These are phyloP conservation scores for Cutaneotrichosporon daszewskae DNA, from an alignment of 1,284 basidiomycete genomes.

Conservation along the genomic window DNA sequence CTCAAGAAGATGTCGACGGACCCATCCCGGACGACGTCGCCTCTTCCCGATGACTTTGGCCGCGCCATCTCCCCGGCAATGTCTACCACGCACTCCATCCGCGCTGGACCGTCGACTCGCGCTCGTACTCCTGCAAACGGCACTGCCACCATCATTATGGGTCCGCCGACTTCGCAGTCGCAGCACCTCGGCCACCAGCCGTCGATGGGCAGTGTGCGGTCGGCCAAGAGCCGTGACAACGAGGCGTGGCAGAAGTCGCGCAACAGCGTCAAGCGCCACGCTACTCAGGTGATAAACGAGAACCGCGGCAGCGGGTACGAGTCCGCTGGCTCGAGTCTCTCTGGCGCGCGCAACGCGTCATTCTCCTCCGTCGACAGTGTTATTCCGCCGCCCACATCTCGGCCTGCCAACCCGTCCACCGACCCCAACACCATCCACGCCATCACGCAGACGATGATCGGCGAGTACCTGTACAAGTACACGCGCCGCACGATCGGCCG, in stretches of 20 bases:
- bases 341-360: conserved; percentile 27
- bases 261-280: conserved; percentile 37
- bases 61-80: conserved; percentile 74
- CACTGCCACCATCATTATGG: conserved; percentile 53
- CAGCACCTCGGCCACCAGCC: conserved; percentile 60
- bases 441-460: conserved; percentile 99
- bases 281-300: conserved; percentile 18
- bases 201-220: conserved; percentile 70
- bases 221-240: conserved; percentile 26
- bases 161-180: no score
- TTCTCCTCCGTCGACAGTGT: conserved; percentile 38
- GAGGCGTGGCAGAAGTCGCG: conserved; percentile 45
- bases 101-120: conserved; percentile 53
- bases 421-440: conserved; percentile 87
- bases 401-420: conserved; percentile 52
- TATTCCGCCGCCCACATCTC: conserved; percentile 8
- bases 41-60: conserved; percentile 79
- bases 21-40: conserved; percentile 71
- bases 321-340: conserved; percentile 29
- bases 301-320: conserved; percentile 18
- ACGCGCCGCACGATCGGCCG: conserved; percentile 86
- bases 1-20: conserved; percentile 43
- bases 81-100: conserved; percentile 3
- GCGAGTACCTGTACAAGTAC: conserved; percentile 98
- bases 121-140: no score